Evolutionary conservation across 768 basidiomycete genomes (phyloP), one percentile per base, ranked within the genome.

Genomic region (Pisolithus sp.): DNA sequence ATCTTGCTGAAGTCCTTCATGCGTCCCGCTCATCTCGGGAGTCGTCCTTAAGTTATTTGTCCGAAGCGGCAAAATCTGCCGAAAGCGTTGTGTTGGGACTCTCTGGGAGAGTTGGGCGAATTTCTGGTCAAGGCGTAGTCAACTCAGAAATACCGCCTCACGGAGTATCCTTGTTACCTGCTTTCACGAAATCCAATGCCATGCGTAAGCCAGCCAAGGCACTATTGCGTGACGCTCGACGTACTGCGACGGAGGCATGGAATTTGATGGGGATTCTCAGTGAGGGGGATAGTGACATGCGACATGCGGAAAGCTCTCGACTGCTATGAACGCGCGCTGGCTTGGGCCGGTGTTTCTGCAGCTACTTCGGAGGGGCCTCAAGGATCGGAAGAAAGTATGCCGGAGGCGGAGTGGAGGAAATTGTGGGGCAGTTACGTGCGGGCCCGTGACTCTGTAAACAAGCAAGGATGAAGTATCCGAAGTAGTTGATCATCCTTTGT

Each of bases 181-280:
- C 58, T 20, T 86, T 78, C 63, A 54, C 62, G 2, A 70, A 73
- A 50, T 82, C 81, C 6, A 66, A 58, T 43, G 70, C 73, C 39
- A 77, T 87, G 73, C 72, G 67, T 50, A 75, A 71, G 49, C 77
- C 80, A 7, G 85, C 88, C 24, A 66, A 60, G 41, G 72, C 71
- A 48, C 68, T 89, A 15, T 73, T 89, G 49, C 80, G 83, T 26
- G 85, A 89, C 61, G 77, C 88, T 17, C 77, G 83, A 15, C 73
- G 85, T 42, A 80, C 84, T 24, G 82, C 86, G 15, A 82, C 83
- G 0, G 83, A 88, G 65, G 80, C 86, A 5, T 89, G 86, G 85
- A 84, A 80, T 60, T 68, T 89, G 54, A 72, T 83, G 64, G 88
- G 88, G 12, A 69, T 87, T 38, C 68, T 90, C 7, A 72, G 74